Percentiles rank a stretch among this genome's conserved stretches.
These are phyloP conservation scores for Cryptosporidium baileyi DNA, from an alignment of 169 alveolate genomes.

Conservation along the genomic window DNA sequence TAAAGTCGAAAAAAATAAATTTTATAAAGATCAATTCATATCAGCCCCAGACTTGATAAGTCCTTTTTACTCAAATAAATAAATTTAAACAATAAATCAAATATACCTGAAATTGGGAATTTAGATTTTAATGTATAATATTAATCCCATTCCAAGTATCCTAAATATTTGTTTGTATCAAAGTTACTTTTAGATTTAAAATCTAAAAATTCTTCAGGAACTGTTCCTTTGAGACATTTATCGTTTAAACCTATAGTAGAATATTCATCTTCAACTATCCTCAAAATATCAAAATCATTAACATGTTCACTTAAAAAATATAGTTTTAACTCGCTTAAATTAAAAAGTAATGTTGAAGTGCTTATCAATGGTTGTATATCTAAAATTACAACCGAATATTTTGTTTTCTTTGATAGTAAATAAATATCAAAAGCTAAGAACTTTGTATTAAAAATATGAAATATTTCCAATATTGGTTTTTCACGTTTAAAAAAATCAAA, in stretches of 20 bases:
- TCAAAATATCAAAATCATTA: background rate
- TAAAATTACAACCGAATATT: background rate
- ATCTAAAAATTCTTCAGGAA: slow-evolving; percentile 45
- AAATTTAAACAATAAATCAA: background rate
- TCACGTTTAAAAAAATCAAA: background rate
- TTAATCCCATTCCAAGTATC: background rate
- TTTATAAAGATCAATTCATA: slow-evolving; percentile 2
- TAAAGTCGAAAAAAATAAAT: background rate
- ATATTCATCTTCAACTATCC: background rate
- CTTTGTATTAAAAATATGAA: slow-evolving; percentile 2
- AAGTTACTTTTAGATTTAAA: background rate
- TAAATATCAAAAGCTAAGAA: slow-evolving; percentile 35
- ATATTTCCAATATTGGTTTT: slow-evolving; percentile 1
- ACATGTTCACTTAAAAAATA: background rate
- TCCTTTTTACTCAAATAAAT: slow-evolving; percentile 3
- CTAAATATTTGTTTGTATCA: background rate
- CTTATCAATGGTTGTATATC: slow-evolving; percentile 4
- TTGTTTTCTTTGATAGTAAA: background rate
- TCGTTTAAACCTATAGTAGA: background rate
- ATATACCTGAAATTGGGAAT: background rate
- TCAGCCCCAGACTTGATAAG: slow-evolving; percentile 47
- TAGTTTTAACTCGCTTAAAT: slow-evolving; percentile 3
- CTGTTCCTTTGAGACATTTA: background rate
- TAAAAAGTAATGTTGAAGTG: background rate
- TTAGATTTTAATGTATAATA: background rate